A percentile compares a stretch with the other conserved stretches of the same genome.
Evolutionary conservation across 2,329 filamentous ascomycete species (phyloP).

Genomic region (Aspergillus ochraceoroseus): DNA sequence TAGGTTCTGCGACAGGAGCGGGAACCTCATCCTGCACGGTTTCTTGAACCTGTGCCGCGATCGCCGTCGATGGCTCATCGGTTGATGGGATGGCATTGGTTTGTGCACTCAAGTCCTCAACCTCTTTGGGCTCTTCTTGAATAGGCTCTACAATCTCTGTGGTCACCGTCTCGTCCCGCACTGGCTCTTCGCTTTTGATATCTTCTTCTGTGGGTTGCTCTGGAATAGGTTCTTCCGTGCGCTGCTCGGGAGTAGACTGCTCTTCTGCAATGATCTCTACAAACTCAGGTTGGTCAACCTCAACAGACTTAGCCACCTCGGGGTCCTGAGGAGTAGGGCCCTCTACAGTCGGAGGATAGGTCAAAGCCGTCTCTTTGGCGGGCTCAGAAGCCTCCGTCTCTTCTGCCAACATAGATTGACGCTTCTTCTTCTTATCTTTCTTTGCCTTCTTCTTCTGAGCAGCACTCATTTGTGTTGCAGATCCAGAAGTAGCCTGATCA

Average conservation of each 20-base stretch:
- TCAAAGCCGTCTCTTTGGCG: neutral
- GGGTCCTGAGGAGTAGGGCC: neutral
- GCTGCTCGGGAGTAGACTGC: neutral
- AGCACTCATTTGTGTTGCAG: conserved; percentile 17
- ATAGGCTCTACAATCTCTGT: neutral
- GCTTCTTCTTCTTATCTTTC: conserved; percentile 25
- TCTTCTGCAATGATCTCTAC: neutral
- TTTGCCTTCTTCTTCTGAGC: conserved; percentile 27
- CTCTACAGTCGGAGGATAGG: neutral
- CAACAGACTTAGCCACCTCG: neutral
- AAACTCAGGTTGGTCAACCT: neutral
- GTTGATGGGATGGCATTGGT: too few species aligned
- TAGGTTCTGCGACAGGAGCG: neutral
- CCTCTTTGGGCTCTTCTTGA: neutral
- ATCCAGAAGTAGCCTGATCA: conserved; percentile 5
- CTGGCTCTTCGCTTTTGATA: neutral
- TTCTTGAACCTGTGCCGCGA: neutral
- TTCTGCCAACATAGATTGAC: conserved; percentile 6
- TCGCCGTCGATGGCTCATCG: neutral
- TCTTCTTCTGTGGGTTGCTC: neutral
- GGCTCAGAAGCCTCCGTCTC: conserved; percentile 1
- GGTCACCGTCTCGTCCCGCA: neutral
- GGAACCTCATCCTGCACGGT: neutral
- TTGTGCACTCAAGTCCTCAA: neutral
- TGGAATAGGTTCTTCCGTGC: neutral